phyloP scores from a whole-genome alignment of 2,329 filamentous ascomycete species.

The Fusarium tuaranense region DNA sequence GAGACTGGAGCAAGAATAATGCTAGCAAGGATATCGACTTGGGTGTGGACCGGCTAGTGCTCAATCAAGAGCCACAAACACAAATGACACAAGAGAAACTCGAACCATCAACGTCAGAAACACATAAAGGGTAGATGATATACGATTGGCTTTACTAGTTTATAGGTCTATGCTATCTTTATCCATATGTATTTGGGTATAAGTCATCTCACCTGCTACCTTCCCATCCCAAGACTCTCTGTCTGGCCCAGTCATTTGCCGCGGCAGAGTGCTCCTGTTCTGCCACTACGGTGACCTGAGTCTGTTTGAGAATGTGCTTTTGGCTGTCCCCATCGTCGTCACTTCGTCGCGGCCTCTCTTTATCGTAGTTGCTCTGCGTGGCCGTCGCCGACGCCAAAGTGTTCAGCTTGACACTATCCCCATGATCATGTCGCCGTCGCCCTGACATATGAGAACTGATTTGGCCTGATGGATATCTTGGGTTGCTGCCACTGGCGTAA shows the following conservation, averaged over 20 bases:
- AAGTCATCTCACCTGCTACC: background rate
- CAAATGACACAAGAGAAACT: background rate
- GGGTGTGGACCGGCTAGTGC: background rate
- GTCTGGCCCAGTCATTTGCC: conserved; percentile 18
- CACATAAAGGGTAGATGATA: background rate
- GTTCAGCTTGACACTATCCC: conserved; percentile 9
- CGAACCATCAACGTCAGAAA: background rate
- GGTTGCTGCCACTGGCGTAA: conserved; percentile 18
- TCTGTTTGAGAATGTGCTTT: conserved; percentile 40
- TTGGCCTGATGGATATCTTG: conserved; percentile 8
- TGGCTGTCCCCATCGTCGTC: conserved; percentile 38
- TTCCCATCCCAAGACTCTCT: background rate
- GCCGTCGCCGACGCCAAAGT: background rate
- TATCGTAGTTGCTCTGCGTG: conserved; percentile 4
- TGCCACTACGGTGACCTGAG: conserved; percentile 19
- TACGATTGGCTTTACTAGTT: background rate
- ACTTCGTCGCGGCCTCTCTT: conserved; percentile 15
- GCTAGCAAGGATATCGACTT: conserved; percentile 10
- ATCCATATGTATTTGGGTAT: background rate
- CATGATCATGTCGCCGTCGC: background rate
- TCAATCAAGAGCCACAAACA: background rate
- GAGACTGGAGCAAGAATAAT: conserved; percentile 15
- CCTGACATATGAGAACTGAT: background rate
- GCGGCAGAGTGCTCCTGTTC: background rate
- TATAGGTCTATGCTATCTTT: background rate